phyloP scores from a whole-genome alignment of 129 eudicot species.

The Cynara cardunculus region DNA sequence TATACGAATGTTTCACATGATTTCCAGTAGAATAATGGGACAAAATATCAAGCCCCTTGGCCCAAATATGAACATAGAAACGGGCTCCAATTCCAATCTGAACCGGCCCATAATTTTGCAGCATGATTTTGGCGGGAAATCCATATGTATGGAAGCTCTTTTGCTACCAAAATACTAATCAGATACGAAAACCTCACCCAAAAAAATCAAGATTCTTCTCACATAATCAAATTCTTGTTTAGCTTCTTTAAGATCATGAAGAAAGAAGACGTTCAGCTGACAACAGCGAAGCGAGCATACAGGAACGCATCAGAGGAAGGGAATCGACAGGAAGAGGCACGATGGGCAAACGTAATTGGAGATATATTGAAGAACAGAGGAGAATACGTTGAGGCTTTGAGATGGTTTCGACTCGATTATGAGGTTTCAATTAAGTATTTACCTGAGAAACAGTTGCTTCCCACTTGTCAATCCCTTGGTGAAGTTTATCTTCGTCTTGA shows the following conservation, averaged over 20 bases:
- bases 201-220: background rate
- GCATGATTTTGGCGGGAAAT: background rate
- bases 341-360: conserved; percentile 97
- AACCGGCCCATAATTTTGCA: background rate
- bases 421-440: conserved; percentile 57
- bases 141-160: background rate
- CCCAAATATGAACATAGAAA: too few species aligned
- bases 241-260: background rate
- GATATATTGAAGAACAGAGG: conserved; percentile 74
- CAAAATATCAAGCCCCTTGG: too few species aligned
- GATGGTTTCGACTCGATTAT: conserved; percentile 85
- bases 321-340: conserved; percentile 72
- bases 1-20: too few species aligned
- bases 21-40: too few species aligned
- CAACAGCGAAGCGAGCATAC: conserved; percentile 57
- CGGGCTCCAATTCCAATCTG: too few species aligned
- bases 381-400: conserved; percentile 77
- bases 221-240: background rate
- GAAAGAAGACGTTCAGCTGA: conserved; percentile 46
- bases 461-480: conserved; percentile 91
- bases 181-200: background rate
- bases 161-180: background rate
- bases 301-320: conserved; percentile 58
- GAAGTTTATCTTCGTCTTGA: conserved; percentile 74
- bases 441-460: conserved; percentile 70